phyloP scores from a whole-genome alignment of 1,284 basidiomycete genomes.

The Papiliotrema fonsecae region DNA sequence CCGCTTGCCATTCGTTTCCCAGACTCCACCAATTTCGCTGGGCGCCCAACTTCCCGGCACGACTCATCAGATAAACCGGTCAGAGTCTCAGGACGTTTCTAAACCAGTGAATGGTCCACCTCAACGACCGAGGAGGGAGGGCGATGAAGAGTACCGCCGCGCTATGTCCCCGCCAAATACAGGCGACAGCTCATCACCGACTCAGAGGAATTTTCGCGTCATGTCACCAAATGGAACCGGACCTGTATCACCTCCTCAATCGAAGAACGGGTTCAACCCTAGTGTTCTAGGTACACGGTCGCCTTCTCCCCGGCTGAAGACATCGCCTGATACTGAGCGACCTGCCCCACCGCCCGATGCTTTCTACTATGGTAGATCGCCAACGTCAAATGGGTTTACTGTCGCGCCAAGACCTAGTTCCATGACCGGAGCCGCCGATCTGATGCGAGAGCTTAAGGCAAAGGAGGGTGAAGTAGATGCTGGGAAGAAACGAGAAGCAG shows the following conservation, averaged over 20 bases:
- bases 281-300: constrained; percentile 38
- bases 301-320: constrained; percentile 35
- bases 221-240: constrained; percentile 49
- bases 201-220: constrained; percentile 52
- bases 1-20: constrained; percentile 8
- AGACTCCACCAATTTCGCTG: constrained; percentile 6
- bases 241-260: constrained; percentile 20
- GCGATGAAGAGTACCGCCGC: constrained; percentile 55
- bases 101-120: constrained; percentile 49
- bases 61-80: constrained; percentile 1
- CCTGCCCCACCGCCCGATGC: constrained; percentile 53
- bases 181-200: constrained; percentile 44
- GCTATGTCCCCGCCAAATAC: constrained; percentile 51
- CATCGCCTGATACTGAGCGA: constrained; percentile 29
- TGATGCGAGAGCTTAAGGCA: constrained; percentile 69
- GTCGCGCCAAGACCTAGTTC: constrained; percentile 30
- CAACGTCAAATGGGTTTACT: constrained; percentile 53
- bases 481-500: constrained; percentile 70
- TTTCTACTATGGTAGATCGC: constrained; percentile 58
- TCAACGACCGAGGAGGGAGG: constrained; percentile 61
- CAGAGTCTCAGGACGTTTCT: constrained; percentile 15
- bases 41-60: constrained; percentile 10
- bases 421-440: constrained; percentile 61
- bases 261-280: constrained; percentile 36
- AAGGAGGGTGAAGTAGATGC: constrained; percentile 76